Evolutionary conservation across 441 rosid genomes (phyloP).

Genomic region (Aquilaria agallochum): DNA sequence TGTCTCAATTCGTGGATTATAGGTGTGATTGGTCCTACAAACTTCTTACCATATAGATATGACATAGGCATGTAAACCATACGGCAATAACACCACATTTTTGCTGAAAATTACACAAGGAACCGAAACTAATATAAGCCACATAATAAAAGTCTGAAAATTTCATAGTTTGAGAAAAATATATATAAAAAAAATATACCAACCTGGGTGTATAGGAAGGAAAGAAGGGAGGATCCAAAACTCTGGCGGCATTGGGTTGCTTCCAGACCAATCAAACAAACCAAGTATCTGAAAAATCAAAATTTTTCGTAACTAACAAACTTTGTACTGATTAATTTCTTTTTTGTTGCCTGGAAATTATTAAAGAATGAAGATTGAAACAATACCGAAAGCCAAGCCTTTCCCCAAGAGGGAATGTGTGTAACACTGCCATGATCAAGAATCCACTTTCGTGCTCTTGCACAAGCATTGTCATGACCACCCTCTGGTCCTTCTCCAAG

Average conservation of each 20-base stretch:
- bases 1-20: no score
- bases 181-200: neutral
- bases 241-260: neutral
- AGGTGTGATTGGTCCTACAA: no score
- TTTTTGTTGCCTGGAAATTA: neutral
- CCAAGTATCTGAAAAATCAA: slow-evolving; percentile 6
- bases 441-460: slow-evolving; percentile 17
- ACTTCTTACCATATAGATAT: no score
- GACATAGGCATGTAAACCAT: slow-evolving; percentile 14
- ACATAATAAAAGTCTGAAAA: neutral
- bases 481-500: no score
- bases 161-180: neutral
- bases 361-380: neutral
- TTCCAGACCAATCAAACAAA: slow-evolving; percentile 15
- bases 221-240: slow-evolving; percentile 2
- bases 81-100: slow-evolving; percentile 28
- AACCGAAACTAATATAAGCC: no score
- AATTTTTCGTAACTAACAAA: neutral
- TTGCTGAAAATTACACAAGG: neutral
- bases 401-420: neutral
- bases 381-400: slow-evolving; percentile 23
- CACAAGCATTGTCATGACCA: slow-evolving; percentile 10
- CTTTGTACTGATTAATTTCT: neutral
- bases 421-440: slow-evolving; percentile 18
- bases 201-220: neutral